Conservation (phyloP, 2,329 filamentous ascomycete species). For the Pezicula radicicola region DNA sequence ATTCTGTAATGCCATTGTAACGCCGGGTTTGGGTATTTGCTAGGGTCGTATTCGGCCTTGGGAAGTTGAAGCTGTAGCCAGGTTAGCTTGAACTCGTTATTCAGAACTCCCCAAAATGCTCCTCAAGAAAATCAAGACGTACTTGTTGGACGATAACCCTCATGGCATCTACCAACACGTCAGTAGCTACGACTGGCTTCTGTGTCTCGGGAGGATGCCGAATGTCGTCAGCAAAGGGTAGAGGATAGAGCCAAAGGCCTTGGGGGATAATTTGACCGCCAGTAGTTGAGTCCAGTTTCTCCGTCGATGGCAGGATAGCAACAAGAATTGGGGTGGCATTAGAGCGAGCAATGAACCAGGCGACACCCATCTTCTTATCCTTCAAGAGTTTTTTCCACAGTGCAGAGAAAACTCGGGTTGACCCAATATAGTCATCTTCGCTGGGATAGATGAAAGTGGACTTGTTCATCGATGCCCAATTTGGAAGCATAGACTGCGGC, state of each 20-base stretch:
- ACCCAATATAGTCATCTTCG: conserved; percentile 86
- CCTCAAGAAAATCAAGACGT: neutral
- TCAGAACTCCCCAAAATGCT: neutral
- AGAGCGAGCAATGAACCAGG: conserved; percentile 82
- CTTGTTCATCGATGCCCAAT: conserved; percentile 83
- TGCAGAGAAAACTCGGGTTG: conserved; percentile 87
- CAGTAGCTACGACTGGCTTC: conserved; percentile 55
- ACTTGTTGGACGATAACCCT: conserved; percentile 68
- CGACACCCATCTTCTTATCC: conserved; percentile 77
- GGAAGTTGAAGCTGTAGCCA: conserved; percentile 71
- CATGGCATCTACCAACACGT: conserved; percentile 78
- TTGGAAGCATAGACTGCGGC: conserved; percentile 66
- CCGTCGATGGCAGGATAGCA: conserved; percentile 75
- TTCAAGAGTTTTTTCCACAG: conserved; percentile 83
- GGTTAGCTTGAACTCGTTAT: neutral
- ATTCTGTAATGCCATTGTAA: conserved; percentile 98
- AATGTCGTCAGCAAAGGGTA: conserved; percentile 89
- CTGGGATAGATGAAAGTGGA: conserved; percentile 93
- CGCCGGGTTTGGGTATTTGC: conserved; percentile 85
- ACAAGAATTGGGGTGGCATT: conserved; percentile 79
- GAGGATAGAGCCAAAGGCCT: conserved; percentile 82
- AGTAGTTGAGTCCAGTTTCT: conserved; percentile 59
- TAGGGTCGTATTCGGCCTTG: conserved; percentile 78
- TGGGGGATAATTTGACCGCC: conserved; percentile 72
- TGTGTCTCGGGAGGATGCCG: conserved; percentile 66